Evolutionary conservation across 306 rosid genomes (phyloP).

Genomic region (Argentina anserina): DNA sequence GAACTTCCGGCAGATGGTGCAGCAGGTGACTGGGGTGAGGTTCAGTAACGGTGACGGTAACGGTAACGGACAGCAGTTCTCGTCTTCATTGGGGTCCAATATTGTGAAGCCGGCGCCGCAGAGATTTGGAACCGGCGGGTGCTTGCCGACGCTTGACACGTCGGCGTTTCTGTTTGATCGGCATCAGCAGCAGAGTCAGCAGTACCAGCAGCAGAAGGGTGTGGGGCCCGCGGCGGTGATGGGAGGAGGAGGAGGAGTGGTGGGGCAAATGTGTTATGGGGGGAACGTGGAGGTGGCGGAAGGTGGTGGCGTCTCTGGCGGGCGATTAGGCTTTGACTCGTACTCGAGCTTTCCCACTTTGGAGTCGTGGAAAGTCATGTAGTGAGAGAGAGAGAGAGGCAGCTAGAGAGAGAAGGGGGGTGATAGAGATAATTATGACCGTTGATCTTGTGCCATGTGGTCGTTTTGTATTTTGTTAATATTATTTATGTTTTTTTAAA

Average conservation of each 20-base stretch:
- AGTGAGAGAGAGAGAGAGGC: not conserved
- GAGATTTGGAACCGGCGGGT: constrained; percentile 31
- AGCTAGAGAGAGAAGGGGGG: not conserved
- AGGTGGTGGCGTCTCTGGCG: constrained; percentile 22
- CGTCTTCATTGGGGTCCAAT: constrained; percentile 23
- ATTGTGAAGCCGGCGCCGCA: constrained; percentile 79
- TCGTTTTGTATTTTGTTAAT: not conserved
- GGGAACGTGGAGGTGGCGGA: constrained; percentile 2
- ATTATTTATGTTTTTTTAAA: not conserved
- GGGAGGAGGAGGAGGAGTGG: constrained; percentile 23
- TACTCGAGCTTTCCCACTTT: constrained; percentile 76
- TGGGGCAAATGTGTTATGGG: constrained; percentile 27
- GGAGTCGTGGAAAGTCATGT: constrained; percentile 90
- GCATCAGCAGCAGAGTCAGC: constrained; percentile 26
- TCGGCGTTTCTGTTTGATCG: constrained; percentile 66
- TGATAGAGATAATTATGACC: constrained; percentile 12
- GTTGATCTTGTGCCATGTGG: constrained; percentile 1
- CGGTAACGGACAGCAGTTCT: constrained; percentile 13
- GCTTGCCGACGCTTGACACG: constrained; percentile 86
- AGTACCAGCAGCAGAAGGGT: constrained; percentile 22
- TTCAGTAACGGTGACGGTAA: constrained; percentile 2
- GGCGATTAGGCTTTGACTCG: constrained; percentile 59
- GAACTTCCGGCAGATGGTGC: constrained; percentile 92
- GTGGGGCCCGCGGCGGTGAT: constrained; percentile 21
- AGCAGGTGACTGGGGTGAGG: constrained; percentile 81